Evolutionary conservation across 2,329 filamentous ascomycete species (phyloP).

Genomic region (Delphinella strobiligena): DNA sequence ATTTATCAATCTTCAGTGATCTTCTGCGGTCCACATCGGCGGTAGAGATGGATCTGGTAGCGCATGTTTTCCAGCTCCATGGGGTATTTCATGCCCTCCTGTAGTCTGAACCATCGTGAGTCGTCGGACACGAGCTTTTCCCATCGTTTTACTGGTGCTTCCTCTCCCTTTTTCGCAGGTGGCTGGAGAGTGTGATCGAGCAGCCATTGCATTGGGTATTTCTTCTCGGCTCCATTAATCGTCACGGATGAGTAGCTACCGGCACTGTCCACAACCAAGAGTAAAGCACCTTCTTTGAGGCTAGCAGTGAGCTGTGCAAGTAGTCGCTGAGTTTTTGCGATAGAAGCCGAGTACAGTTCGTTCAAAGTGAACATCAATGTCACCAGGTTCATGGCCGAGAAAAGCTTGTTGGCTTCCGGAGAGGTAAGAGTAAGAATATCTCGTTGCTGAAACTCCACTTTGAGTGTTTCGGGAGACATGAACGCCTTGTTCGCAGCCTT

Average conservation of each 20-base stretch:
- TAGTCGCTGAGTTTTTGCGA: slow-evolving; percentile 64
- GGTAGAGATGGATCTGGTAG: slow-evolving; percentile 81
- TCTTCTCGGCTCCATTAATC: slow-evolving; percentile 43
- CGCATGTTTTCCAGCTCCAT: slow-evolving; percentile 89
- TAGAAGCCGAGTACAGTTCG: slow-evolving; percentile 74
- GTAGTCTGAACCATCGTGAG: slow-evolving; percentile 72
- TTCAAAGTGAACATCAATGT: slow-evolving; percentile 92
- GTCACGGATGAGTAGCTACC: slow-evolving; percentile 82
- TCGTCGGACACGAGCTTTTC: slow-evolving; percentile 63
- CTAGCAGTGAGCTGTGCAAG: slow-evolving; percentile 54
- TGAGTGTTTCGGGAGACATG: slow-evolving; percentile 18
- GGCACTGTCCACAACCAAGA: slow-evolving; percentile 85
- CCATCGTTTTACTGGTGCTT: slow-evolving; percentile 40
- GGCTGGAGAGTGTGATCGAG: slow-evolving; percentile 65
- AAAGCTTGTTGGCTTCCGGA: slow-evolving; percentile 21
- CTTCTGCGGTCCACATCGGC: not conserved
- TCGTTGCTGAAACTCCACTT: slow-evolving; percentile 33
- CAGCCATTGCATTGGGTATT: slow-evolving; percentile 90
- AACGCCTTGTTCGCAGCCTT: slow-evolving; percentile 29
- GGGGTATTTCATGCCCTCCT: slow-evolving; percentile 55
- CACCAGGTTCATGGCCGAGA: slow-evolving; percentile 38
- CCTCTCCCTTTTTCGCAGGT: slow-evolving; percentile 10
- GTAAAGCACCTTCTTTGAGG: slow-evolving; percentile 47
- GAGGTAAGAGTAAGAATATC: slow-evolving; percentile 37
- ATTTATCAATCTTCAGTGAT: not conserved